Evolutionary conservation across 192 early-diverging fungal genomes (phyloP).

Genomic region (Spinellus fusiger): DNA sequence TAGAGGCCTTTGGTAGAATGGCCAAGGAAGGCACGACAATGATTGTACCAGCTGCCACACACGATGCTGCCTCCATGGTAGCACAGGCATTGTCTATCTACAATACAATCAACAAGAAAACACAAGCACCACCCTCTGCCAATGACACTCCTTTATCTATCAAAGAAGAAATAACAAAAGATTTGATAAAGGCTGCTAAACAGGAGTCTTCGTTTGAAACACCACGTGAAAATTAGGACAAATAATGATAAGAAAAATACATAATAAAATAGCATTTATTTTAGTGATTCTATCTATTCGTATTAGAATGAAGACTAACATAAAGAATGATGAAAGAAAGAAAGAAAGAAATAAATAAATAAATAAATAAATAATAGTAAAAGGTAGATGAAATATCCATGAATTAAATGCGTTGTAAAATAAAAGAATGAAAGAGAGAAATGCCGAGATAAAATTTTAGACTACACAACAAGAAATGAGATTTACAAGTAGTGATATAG

Average conservation of each 20-base stretch:
- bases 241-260: not conserved
- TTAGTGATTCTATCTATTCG: no score
- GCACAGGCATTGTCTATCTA: conserved; percentile 63
- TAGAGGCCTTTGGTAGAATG: conserved; percentile 86
- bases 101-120: conserved; percentile 42
- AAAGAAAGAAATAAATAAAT: not conserved
- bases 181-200: conserved; percentile 21
- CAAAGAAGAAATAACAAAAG: conserved; percentile 23
- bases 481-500: not conserved
- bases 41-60: conserved; percentile 78
- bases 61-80: conserved; percentile 85
- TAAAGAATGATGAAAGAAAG: no score
- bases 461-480: not conserved
- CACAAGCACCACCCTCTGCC: not conserved
- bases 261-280: not conserved
- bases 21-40: conserved; percentile 92
- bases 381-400: not conserved
- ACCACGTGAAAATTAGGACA: conserved; percentile 7
- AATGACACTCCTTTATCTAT: not conserved
- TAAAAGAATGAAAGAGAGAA: not conserved
- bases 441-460: not conserved
- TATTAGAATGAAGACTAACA: no score
- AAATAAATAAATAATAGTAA: not conserved
- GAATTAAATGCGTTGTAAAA: not conserved
- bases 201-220: conserved; percentile 6